Percentiles rank a stretch among this genome's conserved stretches.
phyloP scores from a whole-genome alignment of 441 rosid genomes.

The Hura crepitans region DNA sequence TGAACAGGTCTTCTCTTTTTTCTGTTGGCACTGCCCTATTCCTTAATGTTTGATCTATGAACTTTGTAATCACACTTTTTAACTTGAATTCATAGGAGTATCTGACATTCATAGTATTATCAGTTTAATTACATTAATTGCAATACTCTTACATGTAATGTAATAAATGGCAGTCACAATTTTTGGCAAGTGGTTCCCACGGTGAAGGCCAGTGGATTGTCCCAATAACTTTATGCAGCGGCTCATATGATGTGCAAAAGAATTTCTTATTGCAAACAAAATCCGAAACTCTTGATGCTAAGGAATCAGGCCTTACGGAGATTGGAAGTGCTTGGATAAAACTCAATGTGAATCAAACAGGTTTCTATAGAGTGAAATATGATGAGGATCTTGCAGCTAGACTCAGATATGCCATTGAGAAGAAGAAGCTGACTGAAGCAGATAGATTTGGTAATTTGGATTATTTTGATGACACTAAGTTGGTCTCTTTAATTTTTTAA shows the following conservation, averaged over 20 bases:
- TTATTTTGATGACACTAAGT: constrained; percentile 13
- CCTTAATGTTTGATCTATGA: neutral
- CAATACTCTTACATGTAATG: constrained; percentile 24
- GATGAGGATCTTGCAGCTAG: constrained; percentile 70
- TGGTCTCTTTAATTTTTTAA: constrained; percentile 5
- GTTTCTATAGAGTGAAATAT: constrained; percentile 90
- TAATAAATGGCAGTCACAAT: constrained; percentile 62
- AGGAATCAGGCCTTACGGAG: constrained; percentile 32
- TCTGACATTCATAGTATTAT: neutral
- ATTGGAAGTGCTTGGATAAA: constrained; percentile 55
- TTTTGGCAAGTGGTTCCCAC: constrained; percentile 65
- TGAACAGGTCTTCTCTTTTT: constrained; percentile 63
- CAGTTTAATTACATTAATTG: constrained; percentile 16
- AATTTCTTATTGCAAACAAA: constrained; percentile 67
- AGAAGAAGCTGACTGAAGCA: constrained; percentile 48
- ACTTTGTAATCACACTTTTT: constrained; percentile 3
- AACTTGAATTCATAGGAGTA: neutral
- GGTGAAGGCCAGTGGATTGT: constrained; percentile 96
- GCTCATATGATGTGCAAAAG: constrained; percentile 62
- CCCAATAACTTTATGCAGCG: constrained; percentile 73
- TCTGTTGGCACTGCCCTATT: neutral
- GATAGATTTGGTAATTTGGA: constrained; percentile 74
- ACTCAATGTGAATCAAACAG: constrained; percentile 75
- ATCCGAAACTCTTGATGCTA: constrained; percentile 47
- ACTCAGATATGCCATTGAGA: constrained; percentile 71